Base-by-base conservation (phyloP, 768 basidiomycete genomes). In the Wakefieldia striispora region DNA sequence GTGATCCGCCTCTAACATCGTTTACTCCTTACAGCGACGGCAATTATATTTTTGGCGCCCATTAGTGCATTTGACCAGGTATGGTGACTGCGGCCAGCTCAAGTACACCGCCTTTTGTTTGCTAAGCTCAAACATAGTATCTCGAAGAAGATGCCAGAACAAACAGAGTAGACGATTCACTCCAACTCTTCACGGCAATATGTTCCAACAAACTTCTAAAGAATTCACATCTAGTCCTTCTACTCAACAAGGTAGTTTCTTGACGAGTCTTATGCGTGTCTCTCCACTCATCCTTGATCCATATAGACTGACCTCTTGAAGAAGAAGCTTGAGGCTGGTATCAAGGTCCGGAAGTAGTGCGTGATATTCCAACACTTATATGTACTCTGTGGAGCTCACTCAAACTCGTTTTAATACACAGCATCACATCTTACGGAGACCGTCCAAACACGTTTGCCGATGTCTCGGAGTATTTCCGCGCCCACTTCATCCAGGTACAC, bases 21-120 rank as follows among this genome's bases (percentile, higher is more conserved):
- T 56, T 51, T 45, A 1, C 33, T 42, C 9, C 49, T 49, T 29
- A 41, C 61, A 90, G 88, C 87, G 4, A 84, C 86, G 38, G 88
- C 90, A 27, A 84, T 92, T 62, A 91, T 92, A 66, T 92, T 92
- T 67, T 71, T 92, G 43, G 90, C 88, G 43, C 90, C 90, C 35
- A 84, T 92, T 54, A 88, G 86, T 59, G 90, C 90, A 35, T 92
- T 88, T 63, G 88, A 92, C 74, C 88, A 91, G 80, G 86, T 83
- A 61, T 54, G 72, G 38, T 47, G 43, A 12, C 40, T 27, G 40
- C 29, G 35, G 20, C 26, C 39, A 46, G 20, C 17, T 29, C 54
- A 35, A 49, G 16, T 29, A 29, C 59, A 57, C 52, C 12, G 55
- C 57, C 47, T 46, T 43, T 23, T 38, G 17, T 33, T 42, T 55